These are phyloP conservation scores for Pichia sp. DNA, from an alignment of 1,139 yeast species.

Conservation along the genomic window DNA sequence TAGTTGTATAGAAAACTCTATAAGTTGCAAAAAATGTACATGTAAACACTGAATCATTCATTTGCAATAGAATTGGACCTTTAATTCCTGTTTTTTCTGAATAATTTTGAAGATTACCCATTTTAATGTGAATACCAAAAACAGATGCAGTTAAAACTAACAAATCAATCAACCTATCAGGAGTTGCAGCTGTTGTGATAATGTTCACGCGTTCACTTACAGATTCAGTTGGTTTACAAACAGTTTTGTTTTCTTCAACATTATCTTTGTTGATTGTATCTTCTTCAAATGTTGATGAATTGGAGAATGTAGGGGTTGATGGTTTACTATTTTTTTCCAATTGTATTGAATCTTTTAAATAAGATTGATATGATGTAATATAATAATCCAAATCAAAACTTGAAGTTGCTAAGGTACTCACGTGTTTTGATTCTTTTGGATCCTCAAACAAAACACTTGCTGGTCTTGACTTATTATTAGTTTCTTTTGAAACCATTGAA, in stretches of 20 bases:
- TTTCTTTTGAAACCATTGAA: conserved; percentile 2
- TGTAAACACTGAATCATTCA: conserved; percentile 57
- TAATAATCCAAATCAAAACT: conserved; percentile 29
- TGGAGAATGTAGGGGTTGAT: not conserved
- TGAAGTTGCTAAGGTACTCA: conserved; percentile 29
- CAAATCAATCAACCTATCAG: conserved; percentile 55
- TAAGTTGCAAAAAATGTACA: conserved; percentile 61
- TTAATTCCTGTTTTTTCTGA: conserved; percentile 10
- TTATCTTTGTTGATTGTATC: not conserved
- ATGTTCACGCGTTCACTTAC: conserved; percentile 24
- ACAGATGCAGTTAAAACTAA: conserved; percentile 56
- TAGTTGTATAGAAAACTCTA: conserved; percentile 55
- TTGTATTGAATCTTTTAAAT: conserved; percentile 16
- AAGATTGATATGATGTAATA: conserved; percentile 20
- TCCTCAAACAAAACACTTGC: conserved; percentile 30
- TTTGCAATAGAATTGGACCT: conserved; percentile 30
- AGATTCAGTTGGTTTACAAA: not conserved
- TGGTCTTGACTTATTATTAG: conserved; percentile 23
- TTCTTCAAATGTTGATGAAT: not conserved
- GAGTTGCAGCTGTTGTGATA: conserved; percentile 46
- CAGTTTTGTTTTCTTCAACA: not conserved
- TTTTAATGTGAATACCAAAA: conserved; percentile 43
- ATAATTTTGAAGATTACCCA: conserved; percentile 37
- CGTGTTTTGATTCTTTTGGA: conserved; percentile 23
- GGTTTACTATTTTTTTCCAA: not conserved